Conservation (phyloP, 2,329 filamentous ascomycete genomes). For the Xylariaceae sp. region DNA sequence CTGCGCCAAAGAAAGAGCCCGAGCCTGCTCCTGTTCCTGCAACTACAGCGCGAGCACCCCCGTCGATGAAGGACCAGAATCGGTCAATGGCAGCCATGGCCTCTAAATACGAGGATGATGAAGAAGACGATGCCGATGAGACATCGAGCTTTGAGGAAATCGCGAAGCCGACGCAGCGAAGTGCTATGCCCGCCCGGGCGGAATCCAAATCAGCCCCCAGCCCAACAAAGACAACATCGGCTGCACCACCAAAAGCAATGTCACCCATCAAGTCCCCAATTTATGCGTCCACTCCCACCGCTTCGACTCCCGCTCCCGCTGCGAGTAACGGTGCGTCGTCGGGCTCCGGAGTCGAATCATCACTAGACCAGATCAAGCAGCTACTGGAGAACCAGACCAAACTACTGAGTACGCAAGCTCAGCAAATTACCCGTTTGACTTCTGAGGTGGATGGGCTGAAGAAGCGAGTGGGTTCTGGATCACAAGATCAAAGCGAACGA, state of each 20-base stretch:
- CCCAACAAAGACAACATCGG: slow-evolving; percentile 32
- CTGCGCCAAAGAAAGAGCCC: slow-evolving; percentile 51
- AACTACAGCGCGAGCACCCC: slow-evolving; percentile 47
- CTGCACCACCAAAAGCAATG: slow-evolving; percentile 37
- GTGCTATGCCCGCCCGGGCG: slow-evolving; percentile 26
- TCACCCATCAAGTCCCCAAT: slow-evolving; percentile 40
- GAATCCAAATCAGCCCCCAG: slow-evolving; percentile 19
- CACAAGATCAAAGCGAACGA: slow-evolving; percentile 61
- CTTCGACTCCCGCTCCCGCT: slow-evolving; percentile 34
- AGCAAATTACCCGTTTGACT: slow-evolving; percentile 67
- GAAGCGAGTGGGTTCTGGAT: slow-evolving; percentile 61
- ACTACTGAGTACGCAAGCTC: slow-evolving; percentile 71
- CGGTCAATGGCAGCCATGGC: slow-evolving; percentile 81
- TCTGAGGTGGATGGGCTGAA: slow-evolving; percentile 77
- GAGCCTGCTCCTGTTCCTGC: slow-evolving; percentile 47
- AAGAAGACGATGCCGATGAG: slow-evolving; percentile 57
- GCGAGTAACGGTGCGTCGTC: slow-evolving; percentile 27
- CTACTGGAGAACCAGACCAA: slow-evolving; percentile 73
- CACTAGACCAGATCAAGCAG: slow-evolving; percentile 72
- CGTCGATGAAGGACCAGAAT: slow-evolving; percentile 79
- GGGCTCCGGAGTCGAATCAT: slow-evolving; percentile 55
- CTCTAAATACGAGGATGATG: slow-evolving; percentile 76
- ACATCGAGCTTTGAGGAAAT: slow-evolving; percentile 85
- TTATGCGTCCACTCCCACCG: slow-evolving; percentile 26
- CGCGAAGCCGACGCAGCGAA: slow-evolving; percentile 66